Evolutionary conservation across 495 filamentous ascomycete genomes (phyloP), one percentile per base, ranked within the genome.

Genomic region (Lophiostoma macrostomum): DNA sequence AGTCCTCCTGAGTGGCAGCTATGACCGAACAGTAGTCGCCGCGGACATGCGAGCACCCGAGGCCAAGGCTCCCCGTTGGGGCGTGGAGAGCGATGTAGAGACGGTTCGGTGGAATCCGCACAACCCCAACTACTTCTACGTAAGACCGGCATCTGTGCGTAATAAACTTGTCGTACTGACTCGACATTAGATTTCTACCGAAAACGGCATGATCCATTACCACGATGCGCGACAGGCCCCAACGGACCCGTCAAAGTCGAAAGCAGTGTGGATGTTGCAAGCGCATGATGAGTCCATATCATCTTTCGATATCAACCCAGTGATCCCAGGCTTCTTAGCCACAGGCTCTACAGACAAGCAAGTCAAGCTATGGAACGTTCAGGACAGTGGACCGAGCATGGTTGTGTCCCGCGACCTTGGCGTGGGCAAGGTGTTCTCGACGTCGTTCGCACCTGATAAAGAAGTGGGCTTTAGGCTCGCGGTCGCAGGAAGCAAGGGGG

Each of bases 351-450:
- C 85, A 11, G 93, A 97, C 72, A 91, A 88, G 76, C 83, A 84
- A 19, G 89, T 97, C 37, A 99, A 99, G 77, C 75, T 99, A 36
- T 99, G 93, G 93, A 95, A 95, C 66, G 80, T 95, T 48, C 78
- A 83, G 53, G 64, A 86, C n/a, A 73, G 77, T 32, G 83, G 83
- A 0, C 91, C 91, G 3, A 85, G 81, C 53, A 87, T 99, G 80
- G 88, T 99, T 0, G 88, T 95, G 5, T 86, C 87, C 6, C 83
- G 93, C 25, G 87, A 97, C 70, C 73, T 96, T 29, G 94, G 89
- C 23, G 86, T 97, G 11, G 93, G 93, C 37, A 95, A 90, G 74
- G 84, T 99, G 34, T 99, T 99, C 67, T 88, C 89, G 18, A 86
- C 90, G 1, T 74, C 73, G 29, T 99, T 96, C 63, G 94, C 85